Conservation (phyloP, 176 grass and related monocot species). For the Carex pumila region DNA sequence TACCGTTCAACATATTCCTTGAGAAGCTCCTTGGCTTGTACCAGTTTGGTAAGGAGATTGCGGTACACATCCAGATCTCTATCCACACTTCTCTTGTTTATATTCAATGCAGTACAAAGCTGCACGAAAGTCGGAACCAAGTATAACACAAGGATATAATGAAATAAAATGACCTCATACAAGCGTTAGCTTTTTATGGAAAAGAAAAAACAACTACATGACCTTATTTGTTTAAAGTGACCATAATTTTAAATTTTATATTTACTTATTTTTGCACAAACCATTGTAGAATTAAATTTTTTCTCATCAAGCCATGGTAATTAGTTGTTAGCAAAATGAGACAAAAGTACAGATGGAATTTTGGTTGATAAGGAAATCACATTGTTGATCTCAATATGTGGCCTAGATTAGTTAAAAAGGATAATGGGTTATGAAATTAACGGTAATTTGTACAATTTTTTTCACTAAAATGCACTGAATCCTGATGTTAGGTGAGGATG, state of each 20-base stretch:
- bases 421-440: not conserved
- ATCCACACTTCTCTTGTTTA: constrained; percentile 93
- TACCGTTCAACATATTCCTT: constrained; percentile 97
- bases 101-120: constrained; percentile 74
- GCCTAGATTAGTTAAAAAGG: not conserved
- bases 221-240: not conserved
- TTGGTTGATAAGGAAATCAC: not conserved
- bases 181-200: not conserved
- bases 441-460: not conserved
- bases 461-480: not conserved
- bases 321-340: not conserved
- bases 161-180: not conserved
- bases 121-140: constrained; percentile 33
- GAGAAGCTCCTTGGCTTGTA: constrained; percentile 99
- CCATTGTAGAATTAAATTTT: not conserved
- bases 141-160: not conserved
- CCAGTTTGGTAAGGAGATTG: constrained; percentile 89
- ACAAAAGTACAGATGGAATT: not conserved
- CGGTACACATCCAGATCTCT: constrained; percentile 97
- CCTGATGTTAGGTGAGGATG: not conserved
- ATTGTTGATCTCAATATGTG: not conserved
- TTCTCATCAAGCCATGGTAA: not conserved
- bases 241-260: not conserved
- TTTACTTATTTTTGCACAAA: not conserved
- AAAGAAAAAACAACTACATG: not conserved